These are phyloP conservation scores for Pseudoperonospora humuli DNA, from an alignment of 352 stramenopile species.

Conservation along the genomic window DNA sequence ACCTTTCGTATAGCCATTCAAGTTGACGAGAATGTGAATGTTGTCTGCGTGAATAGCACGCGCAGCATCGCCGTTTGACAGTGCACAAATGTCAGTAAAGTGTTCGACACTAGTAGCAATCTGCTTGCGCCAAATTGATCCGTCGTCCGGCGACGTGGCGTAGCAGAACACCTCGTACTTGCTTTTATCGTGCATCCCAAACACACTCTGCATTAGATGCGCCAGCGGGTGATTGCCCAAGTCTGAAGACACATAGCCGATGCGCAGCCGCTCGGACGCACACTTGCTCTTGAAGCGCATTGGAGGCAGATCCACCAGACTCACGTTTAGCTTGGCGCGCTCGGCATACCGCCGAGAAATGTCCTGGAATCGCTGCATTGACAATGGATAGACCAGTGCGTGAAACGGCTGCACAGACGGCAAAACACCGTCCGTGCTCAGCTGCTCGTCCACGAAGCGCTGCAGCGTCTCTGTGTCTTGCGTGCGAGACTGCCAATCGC, in stretches of 20 bases:
- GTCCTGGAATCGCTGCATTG: slow-evolving; percentile 65
- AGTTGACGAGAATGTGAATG: slow-evolving; percentile 88
- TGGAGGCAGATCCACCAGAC: slow-evolving; percentile 70
- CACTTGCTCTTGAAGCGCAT: slow-evolving; percentile 66
- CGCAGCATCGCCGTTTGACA: slow-evolving; percentile 61
- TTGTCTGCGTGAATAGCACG: slow-evolving; percentile 76
- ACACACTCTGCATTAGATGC: slow-evolving; percentile 89
- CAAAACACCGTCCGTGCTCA: slow-evolving; percentile 47
- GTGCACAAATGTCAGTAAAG: slow-evolving; percentile 74
- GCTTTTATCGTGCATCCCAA: slow-evolving; percentile 81
- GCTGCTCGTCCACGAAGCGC: slow-evolving; percentile 54
- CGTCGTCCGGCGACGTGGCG: slow-evolving; percentile 67
- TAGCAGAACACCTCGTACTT: slow-evolving; percentile 91
- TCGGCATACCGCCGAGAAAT: slow-evolving; percentile 74
- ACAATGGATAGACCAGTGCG: slow-evolving; percentile 86
- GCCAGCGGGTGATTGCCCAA: slow-evolving; percentile 88
- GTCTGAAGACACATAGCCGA: slow-evolving; percentile 89
- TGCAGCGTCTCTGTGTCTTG: slow-evolving; percentile 71
- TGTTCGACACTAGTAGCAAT: slow-evolving; percentile 84
- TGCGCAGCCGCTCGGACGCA: slow-evolving; percentile 57
- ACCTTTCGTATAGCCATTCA: slow-evolving; percentile 92
- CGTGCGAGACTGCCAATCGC: slow-evolving; percentile 84
- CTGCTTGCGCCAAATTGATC: slow-evolving; percentile 72
- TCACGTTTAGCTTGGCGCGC: slow-evolving; percentile 82
- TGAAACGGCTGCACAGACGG: slow-evolving; percentile 91